Conservation (phyloP, 2,329 filamentous ascomycete genomes). For the Thielaviopsis populi region DNA sequence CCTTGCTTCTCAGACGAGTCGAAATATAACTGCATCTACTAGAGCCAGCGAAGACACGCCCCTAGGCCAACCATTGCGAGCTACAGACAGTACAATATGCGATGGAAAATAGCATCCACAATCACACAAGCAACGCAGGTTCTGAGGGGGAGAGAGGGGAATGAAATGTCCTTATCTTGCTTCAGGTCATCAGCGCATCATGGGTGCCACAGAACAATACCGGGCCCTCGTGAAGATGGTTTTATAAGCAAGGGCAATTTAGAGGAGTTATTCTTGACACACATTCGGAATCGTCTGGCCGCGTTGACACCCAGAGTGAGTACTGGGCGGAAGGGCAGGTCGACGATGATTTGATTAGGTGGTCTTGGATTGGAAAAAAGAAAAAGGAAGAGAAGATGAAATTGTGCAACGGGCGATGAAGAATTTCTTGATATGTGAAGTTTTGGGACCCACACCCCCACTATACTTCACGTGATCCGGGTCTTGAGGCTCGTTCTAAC, state of each 20-base stretch:
- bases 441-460: not conserved
- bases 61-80: too few relatives aligned
- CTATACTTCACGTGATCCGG: not conserved
- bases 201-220: conserved; percentile 37
- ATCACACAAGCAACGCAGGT: not conserved
- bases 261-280: conserved; percentile 41
- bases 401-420: not conserved
- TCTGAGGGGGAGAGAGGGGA: not conserved
- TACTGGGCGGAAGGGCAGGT: conserved; percentile 20
- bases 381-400: conserved; percentile 20
- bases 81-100: too few relatives aligned
- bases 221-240: conserved; percentile 53
- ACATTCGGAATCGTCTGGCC: conserved; percentile 35
- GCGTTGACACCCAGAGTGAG: conserved; percentile 22
- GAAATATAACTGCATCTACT: too few relatives aligned
- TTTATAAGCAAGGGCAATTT: conserved; percentile 43
- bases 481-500: too few relatives aligned
- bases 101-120: not conserved
- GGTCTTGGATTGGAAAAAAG: conserved; percentile 29
- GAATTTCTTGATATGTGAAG: conserved; percentile 10
- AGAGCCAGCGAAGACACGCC: too few relatives aligned
- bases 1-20: too few relatives aligned
- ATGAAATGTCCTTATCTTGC: conserved; percentile 40
- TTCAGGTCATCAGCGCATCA: conserved; percentile 55
- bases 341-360: conserved; percentile 31